These are phyloP conservation scores for Novymonas esmeraldas DNA, from an alignment of 208 protist species.

Conservation along the genomic window DNA sequence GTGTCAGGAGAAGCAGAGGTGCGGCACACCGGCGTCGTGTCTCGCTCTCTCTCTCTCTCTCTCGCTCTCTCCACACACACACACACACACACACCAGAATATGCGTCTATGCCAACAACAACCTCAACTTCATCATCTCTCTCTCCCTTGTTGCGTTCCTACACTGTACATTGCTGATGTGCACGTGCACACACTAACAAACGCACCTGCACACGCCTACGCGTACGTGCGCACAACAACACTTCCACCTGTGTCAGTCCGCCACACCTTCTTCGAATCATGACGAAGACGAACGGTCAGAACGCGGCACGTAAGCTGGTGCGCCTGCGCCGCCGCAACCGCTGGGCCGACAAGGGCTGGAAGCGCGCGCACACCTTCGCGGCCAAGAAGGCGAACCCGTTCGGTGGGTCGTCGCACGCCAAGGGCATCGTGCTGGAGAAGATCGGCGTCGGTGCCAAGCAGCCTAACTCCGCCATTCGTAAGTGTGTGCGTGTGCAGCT, in stretches of 20 bases:
- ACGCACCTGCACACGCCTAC: no score
- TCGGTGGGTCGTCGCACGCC: slow-evolving; percentile 98
- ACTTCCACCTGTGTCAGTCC: slow-evolving; percentile 4
- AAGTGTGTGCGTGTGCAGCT: slow-evolving; percentile 99
- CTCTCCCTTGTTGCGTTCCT: no score
- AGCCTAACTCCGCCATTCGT: slow-evolving; percentile 99
- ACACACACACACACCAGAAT: no score
- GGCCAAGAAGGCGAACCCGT: slow-evolving; percentile 97
- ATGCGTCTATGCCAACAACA: no score
- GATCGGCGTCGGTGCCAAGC: slow-evolving; percentile 99
- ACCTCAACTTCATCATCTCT: no score
- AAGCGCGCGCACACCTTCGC: slow-evolving; percentile 98
- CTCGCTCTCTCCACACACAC: not conserved
- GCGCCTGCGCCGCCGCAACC: slow-evolving; percentile 90
- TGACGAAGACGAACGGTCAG: slow-evolving; percentile 98
- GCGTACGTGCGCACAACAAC: no score
- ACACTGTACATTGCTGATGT: no score
- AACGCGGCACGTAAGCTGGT: slow-evolving; percentile 97
- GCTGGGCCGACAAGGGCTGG: slow-evolving; percentile 98
- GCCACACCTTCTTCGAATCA: slow-evolving; percentile 23
- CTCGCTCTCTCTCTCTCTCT: not conserved
- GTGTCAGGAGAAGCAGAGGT: no score
- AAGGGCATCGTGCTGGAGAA: slow-evolving; percentile 99
- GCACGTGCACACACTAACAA: no score
- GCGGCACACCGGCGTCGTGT: not conserved